Percentiles rank a stretch among this genome's conserved stretches.
Evolutionary conservation across 768 basidiomycete genomes (phyloP).

Genomic region (Suillus decipiens): DNA sequence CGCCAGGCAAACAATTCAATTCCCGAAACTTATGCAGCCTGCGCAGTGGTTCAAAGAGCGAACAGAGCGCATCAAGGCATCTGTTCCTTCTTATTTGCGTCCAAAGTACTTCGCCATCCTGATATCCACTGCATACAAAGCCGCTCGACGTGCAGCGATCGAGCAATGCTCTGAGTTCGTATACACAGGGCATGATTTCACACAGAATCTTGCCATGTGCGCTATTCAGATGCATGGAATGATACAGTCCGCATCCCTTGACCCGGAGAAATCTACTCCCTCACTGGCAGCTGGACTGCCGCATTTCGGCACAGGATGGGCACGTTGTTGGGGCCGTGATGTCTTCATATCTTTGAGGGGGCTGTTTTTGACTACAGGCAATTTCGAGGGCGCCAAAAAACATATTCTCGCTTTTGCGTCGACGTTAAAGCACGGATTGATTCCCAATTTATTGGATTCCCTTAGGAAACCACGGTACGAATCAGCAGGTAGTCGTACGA

Average conservation of each 20-base stretch:
- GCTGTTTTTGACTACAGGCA: slow-evolving; percentile 91
- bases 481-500: no score
- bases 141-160: slow-evolving; percentile 76
- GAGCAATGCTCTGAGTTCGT: slow-evolving; percentile 92
- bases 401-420: slow-evolving; percentile 95
- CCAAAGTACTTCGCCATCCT: slow-evolving; percentile 97
- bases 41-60: slow-evolving; percentile 86
- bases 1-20: slow-evolving; percentile 55
- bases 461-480: slow-evolving; percentile 76
- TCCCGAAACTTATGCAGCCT: slow-evolving; percentile 71
- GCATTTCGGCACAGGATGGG: slow-evolving; percentile 93
- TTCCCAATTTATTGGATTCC: slow-evolving; percentile 95
- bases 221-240: slow-evolving; percentile 89
- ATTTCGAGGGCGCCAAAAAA: slow-evolving; percentile 78
- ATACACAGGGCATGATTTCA: slow-evolving; percentile 81
- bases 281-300: slow-evolving; percentile 94
- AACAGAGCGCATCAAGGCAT: slow-evolving; percentile 76
- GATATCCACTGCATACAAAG: slow-evolving; percentile 90
- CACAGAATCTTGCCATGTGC: slow-evolving; percentile 85
- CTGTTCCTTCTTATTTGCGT: slow-evolving; percentile 82
- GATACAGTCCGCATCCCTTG: slow-evolving; percentile 88
- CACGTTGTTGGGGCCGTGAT: slow-evolving; percentile 95
- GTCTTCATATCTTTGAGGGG: slow-evolving; percentile 94
- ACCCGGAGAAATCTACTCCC: slow-evolving; percentile 66
- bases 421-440: slow-evolving; percentile 92